Evolutionary conservation across 2,329 filamentous ascomycete species (phyloP), one percentile per base, ranked within the genome.

Genomic region (Rutstroemia sydowiana): DNA sequence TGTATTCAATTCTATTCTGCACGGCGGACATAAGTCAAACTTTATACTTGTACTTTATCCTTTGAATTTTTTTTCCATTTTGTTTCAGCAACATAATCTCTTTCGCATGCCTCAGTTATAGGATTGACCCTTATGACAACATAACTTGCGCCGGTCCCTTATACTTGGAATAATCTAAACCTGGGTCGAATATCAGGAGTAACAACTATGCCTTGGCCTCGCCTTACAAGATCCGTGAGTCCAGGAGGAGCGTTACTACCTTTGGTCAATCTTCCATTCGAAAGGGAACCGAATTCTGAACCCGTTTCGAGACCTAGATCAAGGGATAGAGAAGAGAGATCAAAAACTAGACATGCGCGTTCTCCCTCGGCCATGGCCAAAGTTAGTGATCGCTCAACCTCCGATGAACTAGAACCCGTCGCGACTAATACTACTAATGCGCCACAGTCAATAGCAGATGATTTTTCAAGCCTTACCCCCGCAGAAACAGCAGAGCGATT

Each of bases 401-500:
- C 18, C 50, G 18, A 11, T 51, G 41, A 45, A 37, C 14, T 23
- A 51, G 48, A 46, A 31, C 28, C 11, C 14, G 20, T 21, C 16
- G 21, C 48, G 42, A 46, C 48, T 50, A 50, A 50, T 50, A 45
- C 48, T 39, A 37, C 50, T 53, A 53, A 53, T 50, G 39, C 39
- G 37, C 45, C 21, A 48, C 46, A 68, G 66, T 62, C 64, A 54
- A 57, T 65, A 56, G 81, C 82, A 52, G 79, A 84, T 53, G 75
- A 81, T 50, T 85, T 74, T 64, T 77, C 81, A 26, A 73, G 80
- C 64, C 78, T 96, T 66, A 85, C 83, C n/a, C 78, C 85, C 18
- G 76, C 84, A 65, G 87, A 95, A 69, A 85, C 87, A 10, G 90
- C 89, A 41, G 76, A 83, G 49, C 82, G 81, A 58, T 74, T 97